A percentile compares a stretch with the other conserved stretches of the same genome.
Evolutionary conservation across 2,329 filamentous ascomycete species (phyloP).

Genomic region (Ambrosiella beaveri): DNA sequence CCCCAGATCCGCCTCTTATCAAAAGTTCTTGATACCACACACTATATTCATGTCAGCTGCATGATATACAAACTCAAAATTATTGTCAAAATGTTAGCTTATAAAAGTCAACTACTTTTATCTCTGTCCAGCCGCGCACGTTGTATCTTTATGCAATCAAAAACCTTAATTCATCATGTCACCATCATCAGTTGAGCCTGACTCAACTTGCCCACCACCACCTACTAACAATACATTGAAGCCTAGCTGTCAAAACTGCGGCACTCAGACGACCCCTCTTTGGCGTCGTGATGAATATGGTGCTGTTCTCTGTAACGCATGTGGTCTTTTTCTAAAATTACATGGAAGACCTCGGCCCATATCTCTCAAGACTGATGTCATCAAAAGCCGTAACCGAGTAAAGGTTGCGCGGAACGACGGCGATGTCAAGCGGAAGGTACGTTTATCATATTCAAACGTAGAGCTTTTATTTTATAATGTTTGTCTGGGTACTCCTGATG

Average conservation of each 20-base stretch:
- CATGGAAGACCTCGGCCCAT: conserved; percentile 87
- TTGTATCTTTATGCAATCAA: no score
- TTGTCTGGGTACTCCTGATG: background rate
- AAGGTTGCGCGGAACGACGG: conserved; percentile 70
- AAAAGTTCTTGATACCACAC: no score
- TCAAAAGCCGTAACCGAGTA: conserved; percentile 96
- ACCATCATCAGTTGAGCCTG: background rate
- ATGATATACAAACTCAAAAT: no score
- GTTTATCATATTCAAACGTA: conserved; percentile 3
- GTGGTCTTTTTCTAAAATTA: conserved; percentile 90
- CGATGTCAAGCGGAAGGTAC: conserved; percentile 49
- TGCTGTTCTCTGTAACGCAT: conserved; percentile 94
- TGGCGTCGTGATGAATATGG: conserved; percentile 96
- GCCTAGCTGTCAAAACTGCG: conserved; percentile 94
- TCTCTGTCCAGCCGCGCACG: no score
- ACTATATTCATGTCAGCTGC: no score
- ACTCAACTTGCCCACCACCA: background rate
- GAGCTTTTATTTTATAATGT: background rate
- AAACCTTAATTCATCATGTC: no score
- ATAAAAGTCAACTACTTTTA: no score
- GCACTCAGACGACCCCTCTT: conserved; percentile 84
- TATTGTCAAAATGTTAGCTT: no score
- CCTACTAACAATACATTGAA: background rate
- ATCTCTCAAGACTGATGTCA: conserved; percentile 95
- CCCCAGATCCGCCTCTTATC: no score